These are phyloP conservation scores for Nicotiana undulata DNA, from an alignment of 257 asterid species.

Conservation along the genomic window DNA sequence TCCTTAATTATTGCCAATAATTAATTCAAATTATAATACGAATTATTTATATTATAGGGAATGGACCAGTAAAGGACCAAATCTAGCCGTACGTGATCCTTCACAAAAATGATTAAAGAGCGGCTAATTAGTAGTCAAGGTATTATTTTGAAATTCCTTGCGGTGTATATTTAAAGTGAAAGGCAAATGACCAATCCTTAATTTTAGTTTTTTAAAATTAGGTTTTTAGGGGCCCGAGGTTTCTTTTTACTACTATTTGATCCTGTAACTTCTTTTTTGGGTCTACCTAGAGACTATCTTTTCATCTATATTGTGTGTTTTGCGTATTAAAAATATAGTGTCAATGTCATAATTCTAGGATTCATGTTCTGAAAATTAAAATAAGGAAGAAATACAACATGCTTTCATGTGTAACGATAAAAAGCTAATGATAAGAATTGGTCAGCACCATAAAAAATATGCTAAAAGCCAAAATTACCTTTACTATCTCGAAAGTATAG, in stretches of 20 bases:
- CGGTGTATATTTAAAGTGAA: slow-evolving; percentile 7
- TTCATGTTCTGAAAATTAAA: neutral
- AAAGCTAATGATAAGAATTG: neutral
- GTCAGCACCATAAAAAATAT: slow-evolving; percentile 1
- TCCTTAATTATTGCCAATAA: slow-evolving; percentile 32
- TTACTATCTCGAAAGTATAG: slow-evolving; percentile 1
- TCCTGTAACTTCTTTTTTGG: slow-evolving; percentile 9
- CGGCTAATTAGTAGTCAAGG: neutral
- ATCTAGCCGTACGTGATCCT: slow-evolving; percentile 15
- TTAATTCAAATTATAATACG: neutral
- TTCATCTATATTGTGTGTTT: neutral
- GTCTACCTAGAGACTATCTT: neutral
- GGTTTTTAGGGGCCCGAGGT: slow-evolving; percentile 66
- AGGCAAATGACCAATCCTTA: slow-evolving; percentile 13
- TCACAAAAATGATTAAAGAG: slow-evolving; percentile 9
- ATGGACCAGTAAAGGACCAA: slow-evolving; percentile 15
- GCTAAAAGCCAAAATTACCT: slow-evolving; percentile 7
- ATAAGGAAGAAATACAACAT: neutral
- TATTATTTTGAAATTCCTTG: slow-evolving; percentile 5
- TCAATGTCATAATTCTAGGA: neutral
- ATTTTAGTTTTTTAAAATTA: slow-evolving; percentile 10
- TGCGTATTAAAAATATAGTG: neutral
- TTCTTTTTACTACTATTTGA: slow-evolving; percentile 29
- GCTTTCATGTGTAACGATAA: neutral
- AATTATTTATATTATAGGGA: neutral